phyloP scores from a whole-genome alignment of 208 protist species.

The Leishmania tarentolae region DNA sequence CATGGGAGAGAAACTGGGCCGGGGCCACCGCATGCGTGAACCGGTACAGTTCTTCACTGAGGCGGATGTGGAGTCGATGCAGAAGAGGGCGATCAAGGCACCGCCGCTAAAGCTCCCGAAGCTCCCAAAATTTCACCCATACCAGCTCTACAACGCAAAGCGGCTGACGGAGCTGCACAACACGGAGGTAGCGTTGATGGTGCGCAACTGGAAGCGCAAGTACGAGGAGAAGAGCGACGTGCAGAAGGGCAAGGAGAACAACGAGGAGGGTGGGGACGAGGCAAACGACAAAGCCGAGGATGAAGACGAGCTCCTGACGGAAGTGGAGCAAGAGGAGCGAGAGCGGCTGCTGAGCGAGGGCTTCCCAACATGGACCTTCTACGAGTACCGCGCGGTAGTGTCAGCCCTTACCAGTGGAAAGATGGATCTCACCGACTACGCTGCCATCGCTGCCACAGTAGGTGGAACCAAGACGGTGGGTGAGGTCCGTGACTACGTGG shows the following conservation, averaged over 20 bases:
- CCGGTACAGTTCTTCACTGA: constrained; percentile 60
- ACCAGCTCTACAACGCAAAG: constrained; percentile 87
- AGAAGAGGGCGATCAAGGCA: constrained; percentile 50
- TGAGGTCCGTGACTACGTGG: constrained; percentile 84
- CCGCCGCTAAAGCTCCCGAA: constrained; percentile 74
- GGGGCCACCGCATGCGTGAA: constrained; percentile 82
- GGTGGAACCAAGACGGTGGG: constrained; percentile 57
- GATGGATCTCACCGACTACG: constrained; percentile 72
- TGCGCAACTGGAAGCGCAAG: constrained; percentile 79
- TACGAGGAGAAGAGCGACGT: constrained; percentile 37
- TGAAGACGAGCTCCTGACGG: constrained; percentile 60
- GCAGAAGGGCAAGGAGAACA: constrained; percentile 10
- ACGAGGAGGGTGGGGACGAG: constrained; percentile 15
- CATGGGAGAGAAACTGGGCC: constrained; percentile 78
- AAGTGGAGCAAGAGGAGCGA: constrained; percentile 81
- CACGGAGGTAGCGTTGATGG: constrained; percentile 75
- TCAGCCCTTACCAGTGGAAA: constrained; percentile 47
- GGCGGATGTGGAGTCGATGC: constrained; percentile 64
- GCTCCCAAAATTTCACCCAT: constrained; percentile 61
- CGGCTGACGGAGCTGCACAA: constrained; percentile 84
- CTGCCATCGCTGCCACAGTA: constrained; percentile 41
- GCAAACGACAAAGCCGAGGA: constrained; percentile 19
- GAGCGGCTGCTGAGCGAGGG: constrained; percentile 77
- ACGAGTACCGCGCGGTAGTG: constrained; percentile 68
- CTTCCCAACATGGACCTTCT: constrained; percentile 69